Evolutionary conservation across 306 rosid species (phyloP).

Genomic region (Cajanus cajan): DNA sequence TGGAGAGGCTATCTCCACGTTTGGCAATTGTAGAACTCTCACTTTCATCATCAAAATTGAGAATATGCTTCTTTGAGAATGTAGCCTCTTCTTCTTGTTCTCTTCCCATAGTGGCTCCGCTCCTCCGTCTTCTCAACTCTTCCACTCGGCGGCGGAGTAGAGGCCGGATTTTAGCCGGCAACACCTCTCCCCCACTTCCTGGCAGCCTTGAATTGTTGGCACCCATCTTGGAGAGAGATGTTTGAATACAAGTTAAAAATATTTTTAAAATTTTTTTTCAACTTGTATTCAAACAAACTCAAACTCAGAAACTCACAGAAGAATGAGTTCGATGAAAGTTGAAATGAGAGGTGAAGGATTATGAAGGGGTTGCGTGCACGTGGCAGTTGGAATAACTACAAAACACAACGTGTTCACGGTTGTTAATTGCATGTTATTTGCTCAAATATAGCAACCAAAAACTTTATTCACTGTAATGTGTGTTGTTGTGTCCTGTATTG

Average conservation of each 20-base stretch:
- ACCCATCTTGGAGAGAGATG: constrained; percentile 40
- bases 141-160: constrained; percentile 27
- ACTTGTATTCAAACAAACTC: too few species aligned
- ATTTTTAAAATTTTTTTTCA: too few species aligned
- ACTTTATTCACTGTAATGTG: neutral
- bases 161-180: constrained; percentile 34
- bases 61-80: constrained; percentile 38
- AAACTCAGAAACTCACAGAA: too few species aligned
- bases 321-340: neutral
- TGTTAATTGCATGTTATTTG: neutral
- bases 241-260: too few species aligned
- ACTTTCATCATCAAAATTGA: constrained; percentile 11
- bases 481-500: neutral
- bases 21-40: neutral
- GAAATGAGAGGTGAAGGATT: neutral
- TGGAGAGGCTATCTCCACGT: constrained; percentile 9
- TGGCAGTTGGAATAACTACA: neutral
- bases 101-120: neutral
- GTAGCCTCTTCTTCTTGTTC: neutral
- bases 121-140: constrained; percentile 40
- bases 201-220: constrained; percentile 43
- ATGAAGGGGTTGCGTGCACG: constrained; percentile 3
- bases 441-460: constrained; percentile 18
- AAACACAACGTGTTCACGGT: constrained; percentile 12
- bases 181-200: constrained; percentile 31